A percentile compares a stretch with the other conserved stretches of the same genome.
phyloP scores from a whole-genome alignment of 306 rosid species.

The Trichosanthes truncata region DNA sequence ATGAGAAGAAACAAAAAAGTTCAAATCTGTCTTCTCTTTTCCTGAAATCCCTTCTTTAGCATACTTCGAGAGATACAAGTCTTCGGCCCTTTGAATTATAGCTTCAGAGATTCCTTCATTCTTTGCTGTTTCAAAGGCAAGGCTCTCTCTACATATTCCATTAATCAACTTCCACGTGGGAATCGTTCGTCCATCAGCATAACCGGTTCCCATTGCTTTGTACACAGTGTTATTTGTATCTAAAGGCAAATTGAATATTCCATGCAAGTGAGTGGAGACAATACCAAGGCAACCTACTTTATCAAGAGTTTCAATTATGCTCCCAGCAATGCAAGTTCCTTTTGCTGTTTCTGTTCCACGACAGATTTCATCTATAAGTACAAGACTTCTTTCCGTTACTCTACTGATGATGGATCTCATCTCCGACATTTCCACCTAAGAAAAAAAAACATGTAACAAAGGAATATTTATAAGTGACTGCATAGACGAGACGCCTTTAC shows the following conservation, averaged over 20 bases:
- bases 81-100: slow-evolving; percentile 71
- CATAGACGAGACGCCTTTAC: background rate
- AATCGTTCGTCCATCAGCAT: slow-evolving; percentile 50
- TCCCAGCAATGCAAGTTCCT: slow-evolving; percentile 96
- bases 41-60: slow-evolving; percentile 28
- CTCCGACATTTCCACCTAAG: slow-evolving; percentile 96
- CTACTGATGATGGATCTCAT: slow-evolving; percentile 65
- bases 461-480: background rate
- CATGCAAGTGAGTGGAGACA: slow-evolving; percentile 93
- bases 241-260: slow-evolving; percentile 68
- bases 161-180: slow-evolving; percentile 82
- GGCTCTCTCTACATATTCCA: slow-evolving; percentile 88
- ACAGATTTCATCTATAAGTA: slow-evolving; percentile 93
- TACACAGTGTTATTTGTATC: slow-evolving; percentile 42
- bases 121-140: slow-evolving; percentile 93
- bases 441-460: slow-evolving; percentile 4
- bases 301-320: slow-evolving; percentile 79
- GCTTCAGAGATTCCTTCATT: slow-evolving; percentile 67
- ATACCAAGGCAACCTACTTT: slow-evolving; percentile 74
- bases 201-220: slow-evolving; percentile 76
- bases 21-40: slow-evolving; percentile 21
- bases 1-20: slow-evolving; percentile 15
- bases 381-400: slow-evolving; percentile 69
- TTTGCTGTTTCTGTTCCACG: slow-evolving; percentile 96
- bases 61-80: slow-evolving; percentile 48